Conservation (phyloP, 805 yeast genomes). For the Saturnispora galanensis region DNA sequence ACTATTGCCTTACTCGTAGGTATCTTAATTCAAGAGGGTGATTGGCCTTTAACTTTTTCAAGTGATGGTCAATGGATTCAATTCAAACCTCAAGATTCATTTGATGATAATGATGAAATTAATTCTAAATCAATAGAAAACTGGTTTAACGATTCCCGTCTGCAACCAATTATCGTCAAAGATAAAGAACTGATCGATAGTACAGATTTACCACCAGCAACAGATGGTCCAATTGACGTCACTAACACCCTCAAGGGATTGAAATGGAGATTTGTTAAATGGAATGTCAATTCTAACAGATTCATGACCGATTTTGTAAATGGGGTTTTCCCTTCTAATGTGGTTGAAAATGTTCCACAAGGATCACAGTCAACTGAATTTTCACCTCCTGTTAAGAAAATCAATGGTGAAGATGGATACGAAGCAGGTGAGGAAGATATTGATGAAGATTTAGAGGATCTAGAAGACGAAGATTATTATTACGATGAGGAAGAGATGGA, state of each 20-base stretch:
- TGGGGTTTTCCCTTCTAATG: conserved; percentile 16
- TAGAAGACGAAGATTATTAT: conserved; percentile 2
- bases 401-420: conserved; percentile 14
- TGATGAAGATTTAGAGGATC: conserved; percentile 8
- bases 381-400: conserved; percentile 8
- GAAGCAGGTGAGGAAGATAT: conserved; percentile 16
- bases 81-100: neutral
- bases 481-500: conserved; percentile 2
- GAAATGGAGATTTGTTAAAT: conserved; percentile 18
- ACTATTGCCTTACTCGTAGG: conserved; percentile 43
- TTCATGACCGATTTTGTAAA: conserved; percentile 26
- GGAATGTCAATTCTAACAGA: conserved; percentile 24
- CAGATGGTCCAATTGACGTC: conserved; percentile 7
- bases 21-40: conserved; percentile 29
- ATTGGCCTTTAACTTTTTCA: conserved; percentile 3
- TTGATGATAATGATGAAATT: conserved; percentile 3
- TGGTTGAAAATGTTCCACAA: conserved; percentile 11
- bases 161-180: no score
- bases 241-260: neutral
- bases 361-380: conserved; percentile 2
- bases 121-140: conserved; percentile 10
- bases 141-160: conserved; percentile 5
- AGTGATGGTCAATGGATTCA: conserved; percentile 4
- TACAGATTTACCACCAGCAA: conserved; percentile 13
- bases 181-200: conserved; percentile 11